Percentiles rank a stretch among this genome's conserved stretches.
phyloP scores from a whole-genome alignment of 1,139 yeast genomes.

The Pichia sp. region DNA sequence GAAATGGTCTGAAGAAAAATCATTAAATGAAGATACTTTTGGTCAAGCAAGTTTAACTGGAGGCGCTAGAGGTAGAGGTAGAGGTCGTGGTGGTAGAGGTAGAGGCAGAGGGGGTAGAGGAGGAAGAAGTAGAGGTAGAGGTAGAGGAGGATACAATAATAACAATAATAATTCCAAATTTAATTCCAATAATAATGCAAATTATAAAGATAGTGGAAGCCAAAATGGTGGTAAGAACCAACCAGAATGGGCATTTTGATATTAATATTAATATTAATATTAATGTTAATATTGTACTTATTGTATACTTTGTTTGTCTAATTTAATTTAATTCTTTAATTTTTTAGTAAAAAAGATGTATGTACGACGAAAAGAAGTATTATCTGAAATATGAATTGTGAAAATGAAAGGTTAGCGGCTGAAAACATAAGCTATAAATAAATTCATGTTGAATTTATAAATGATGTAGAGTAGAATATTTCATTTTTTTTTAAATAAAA shows the following conservation, averaged over 20 bases:
- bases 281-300: not conserved
- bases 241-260: conserved; percentile 27
- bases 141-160: conserved; percentile 27
- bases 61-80: conserved; percentile 23
- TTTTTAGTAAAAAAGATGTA: no score
- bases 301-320: no score
- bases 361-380: no score
- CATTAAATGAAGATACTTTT: conserved; percentile 59
- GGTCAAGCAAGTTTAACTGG: conserved; percentile 42
- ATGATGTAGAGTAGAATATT: no score
- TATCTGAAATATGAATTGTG: no score
- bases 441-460: no score
- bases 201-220: not conserved
- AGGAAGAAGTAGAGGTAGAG: conserved; percentile 16
- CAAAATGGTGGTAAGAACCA: conserved; percentile 20
- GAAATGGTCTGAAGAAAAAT: conserved; percentile 60
- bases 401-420: no score
- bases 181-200: conserved; percentile 29
- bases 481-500: no score
- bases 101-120: conserved; percentile 21
- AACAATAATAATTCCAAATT: conserved; percentile 11
- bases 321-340: no score
- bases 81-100: conserved; percentile 23
- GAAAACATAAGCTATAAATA: no score
- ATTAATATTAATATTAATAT: conserved; percentile 1